phyloP scores from a whole-genome alignment of 1,284 basidiomycete species.

The Sporisorium reilianum region DNA sequence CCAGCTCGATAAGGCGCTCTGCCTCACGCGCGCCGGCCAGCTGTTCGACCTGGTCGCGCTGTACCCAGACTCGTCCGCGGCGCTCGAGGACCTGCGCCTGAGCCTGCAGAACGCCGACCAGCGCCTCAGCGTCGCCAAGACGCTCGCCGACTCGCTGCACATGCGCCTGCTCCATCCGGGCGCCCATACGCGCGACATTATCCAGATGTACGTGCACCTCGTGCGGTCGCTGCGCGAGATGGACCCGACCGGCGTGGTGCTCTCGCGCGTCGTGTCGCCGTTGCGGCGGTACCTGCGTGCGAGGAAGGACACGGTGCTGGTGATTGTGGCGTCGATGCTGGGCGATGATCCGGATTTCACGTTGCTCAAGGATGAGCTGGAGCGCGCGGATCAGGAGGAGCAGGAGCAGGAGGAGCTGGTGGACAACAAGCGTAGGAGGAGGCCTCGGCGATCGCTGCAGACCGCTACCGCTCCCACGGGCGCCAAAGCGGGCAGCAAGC shows the following conservation, averaged over 20 bases:
- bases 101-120: conserved; percentile 55
- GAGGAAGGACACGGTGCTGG: conserved; percentile 62
- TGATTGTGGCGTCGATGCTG: conserved; percentile 64
- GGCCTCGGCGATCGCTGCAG: conserved; percentile 28
- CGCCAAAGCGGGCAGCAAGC: background rate
- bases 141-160: conserved; percentile 73
- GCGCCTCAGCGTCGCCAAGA: conserved; percentile 75
- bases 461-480: conserved; percentile 7
- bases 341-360: conserved; percentile 64
- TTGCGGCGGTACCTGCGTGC: conserved; percentile 60
- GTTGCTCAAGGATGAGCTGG: conserved; percentile 61
- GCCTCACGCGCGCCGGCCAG: conserved; percentile 70
- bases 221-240: conserved; percentile 90
- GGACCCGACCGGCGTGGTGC: conserved; percentile 89
- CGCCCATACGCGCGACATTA: conserved; percentile 90
- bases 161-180: conserved; percentile 90
- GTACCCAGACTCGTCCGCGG: conserved; percentile 86
- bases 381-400: conserved; percentile 43
- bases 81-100: conserved; percentile 88
- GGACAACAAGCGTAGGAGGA: conserved; percentile 12
- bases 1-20: conserved; percentile 52
- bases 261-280: conserved; percentile 71
- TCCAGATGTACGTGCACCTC: conserved; percentile 92
- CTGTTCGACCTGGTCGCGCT: conserved; percentile 96
- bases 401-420: conserved; percentile 31